phyloP scores from a whole-genome alignment of 2,329 filamentous ascomycete genomes.

The Bipolaris victoriae region DNA sequence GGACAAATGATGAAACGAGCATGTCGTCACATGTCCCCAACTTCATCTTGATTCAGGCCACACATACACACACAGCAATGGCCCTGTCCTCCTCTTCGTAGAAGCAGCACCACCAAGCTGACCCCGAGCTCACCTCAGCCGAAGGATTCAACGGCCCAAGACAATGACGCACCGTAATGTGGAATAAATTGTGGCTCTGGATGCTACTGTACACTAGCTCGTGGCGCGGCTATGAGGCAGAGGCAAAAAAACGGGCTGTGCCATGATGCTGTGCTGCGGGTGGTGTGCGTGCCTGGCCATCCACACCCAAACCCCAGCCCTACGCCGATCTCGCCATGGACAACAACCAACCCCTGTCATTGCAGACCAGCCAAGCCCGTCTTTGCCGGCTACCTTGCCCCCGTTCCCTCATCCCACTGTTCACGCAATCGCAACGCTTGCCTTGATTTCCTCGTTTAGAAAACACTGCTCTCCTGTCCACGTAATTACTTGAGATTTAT shows the following conservation, averaged over 20 bases:
- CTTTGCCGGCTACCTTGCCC: neutral
- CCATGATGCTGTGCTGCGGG: neutral
- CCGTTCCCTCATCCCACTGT: too few species aligned
- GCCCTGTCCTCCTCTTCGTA: neutral
- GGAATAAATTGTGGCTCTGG: neutral
- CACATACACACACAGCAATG: neutral
- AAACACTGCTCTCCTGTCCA: too few species aligned
- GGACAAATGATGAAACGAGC: constrained; percentile 14
- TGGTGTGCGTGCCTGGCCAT: neutral
- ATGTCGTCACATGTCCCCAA: constrained; percentile 18
- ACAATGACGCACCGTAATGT: neutral
- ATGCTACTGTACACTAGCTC: neutral
- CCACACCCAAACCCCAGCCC: neutral
- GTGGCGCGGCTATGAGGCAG: neutral
- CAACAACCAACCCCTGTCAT: neutral
- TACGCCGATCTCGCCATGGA: neutral
- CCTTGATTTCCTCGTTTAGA: too few species aligned
- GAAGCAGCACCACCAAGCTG: neutral
- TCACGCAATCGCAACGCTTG: too few species aligned
- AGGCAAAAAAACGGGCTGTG: neutral
- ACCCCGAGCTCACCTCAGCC: neutral
- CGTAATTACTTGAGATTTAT: too few species aligned
- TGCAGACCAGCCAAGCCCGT: neutral
- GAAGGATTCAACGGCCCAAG: neutral
- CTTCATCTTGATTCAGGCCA: neutral